These are phyloP conservation scores for Colletotrichum eleusines DNA, from an alignment of 2,329 filamentous ascomycete genomes.

Conservation along the genomic window DNA sequence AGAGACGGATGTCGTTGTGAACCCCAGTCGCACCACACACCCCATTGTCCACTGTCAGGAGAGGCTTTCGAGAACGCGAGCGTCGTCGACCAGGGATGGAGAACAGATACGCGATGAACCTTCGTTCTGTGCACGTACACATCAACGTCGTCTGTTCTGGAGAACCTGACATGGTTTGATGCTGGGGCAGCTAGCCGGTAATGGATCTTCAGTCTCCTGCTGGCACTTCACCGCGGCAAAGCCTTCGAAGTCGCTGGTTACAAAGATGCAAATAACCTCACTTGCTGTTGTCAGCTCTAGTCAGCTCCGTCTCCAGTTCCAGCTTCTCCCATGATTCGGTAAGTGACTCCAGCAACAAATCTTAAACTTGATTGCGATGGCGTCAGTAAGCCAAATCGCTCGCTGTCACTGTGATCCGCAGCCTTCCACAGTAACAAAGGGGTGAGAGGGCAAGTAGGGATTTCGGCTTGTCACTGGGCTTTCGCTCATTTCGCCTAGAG, in stretches of 20 bases:
- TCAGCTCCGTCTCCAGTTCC: neutral
- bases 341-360: conserved; percentile 4
- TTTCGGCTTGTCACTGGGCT: conserved; percentile 24
- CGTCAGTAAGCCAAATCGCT: conserved; percentile 1
- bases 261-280: neutral
- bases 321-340: neutral
- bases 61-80: conserved; percentile 1
- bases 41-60: conserved; percentile 29
- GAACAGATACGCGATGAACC: conserved; percentile 30
- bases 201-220: neutral
- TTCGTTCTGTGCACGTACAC: conserved; percentile 13
- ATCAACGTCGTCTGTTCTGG: neutral
- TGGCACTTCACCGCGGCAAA: neutral
- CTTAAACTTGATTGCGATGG: conserved; percentile 6
- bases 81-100: conserved; percentile 16
- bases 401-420: neutral
- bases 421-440: conserved; percentile 10
- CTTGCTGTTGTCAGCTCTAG: neutral
- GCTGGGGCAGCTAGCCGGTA: neutral
- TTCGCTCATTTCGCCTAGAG: conserved; percentile 32
- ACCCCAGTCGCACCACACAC: neutral
- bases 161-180: conserved; percentile 1
- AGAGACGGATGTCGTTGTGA: conserved; percentile 10
- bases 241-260: neutral
- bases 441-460: conserved; percentile 23